Conservation (phyloP, 805 yeast species). For the Cyberlindnera japonica region DNA sequence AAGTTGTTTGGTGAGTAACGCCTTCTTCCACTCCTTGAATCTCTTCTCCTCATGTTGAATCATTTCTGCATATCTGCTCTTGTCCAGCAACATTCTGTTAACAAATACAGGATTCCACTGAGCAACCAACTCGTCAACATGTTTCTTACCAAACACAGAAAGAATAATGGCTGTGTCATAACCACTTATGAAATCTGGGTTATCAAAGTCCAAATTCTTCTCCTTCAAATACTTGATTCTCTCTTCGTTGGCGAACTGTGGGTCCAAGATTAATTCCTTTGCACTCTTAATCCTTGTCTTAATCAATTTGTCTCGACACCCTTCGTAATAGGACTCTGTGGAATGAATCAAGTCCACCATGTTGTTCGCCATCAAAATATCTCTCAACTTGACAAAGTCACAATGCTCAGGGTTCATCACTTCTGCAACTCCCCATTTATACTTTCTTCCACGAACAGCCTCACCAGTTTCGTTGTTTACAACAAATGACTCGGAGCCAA, state of each 20-base stretch:
- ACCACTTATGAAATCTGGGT: constrained; percentile 31
- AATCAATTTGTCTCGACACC: constrained; percentile 58
- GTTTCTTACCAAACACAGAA: constrained; percentile 32
- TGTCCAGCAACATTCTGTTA: constrained; percentile 41
- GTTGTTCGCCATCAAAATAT: constrained; percentile 61
- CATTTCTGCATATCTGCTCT: constrained; percentile 40
- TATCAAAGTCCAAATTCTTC: constrained; percentile 23
- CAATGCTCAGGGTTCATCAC: constrained; percentile 75
- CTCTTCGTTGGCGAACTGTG: neutral
- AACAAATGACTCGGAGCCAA: constrained; percentile 58
- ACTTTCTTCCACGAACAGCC: constrained; percentile 66
- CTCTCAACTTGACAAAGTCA: constrained; percentile 65
- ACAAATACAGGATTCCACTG: constrained; percentile 46
- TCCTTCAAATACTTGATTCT: neutral
- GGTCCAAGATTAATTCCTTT: constrained; percentile 13
- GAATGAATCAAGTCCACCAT: constrained; percentile 75
- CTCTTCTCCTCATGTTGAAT: constrained; percentile 49
- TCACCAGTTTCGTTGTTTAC: constrained; percentile 17
- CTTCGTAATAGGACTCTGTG: constrained; percentile 73
- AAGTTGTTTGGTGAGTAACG: constrained; percentile 52
- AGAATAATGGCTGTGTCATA: constrained; percentile 36
- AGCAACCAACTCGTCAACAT: constrained; percentile 37
- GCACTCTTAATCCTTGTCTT: constrained; percentile 38
- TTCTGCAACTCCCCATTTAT: constrained; percentile 85
- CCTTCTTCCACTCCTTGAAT: constrained; percentile 60